These are phyloP conservation scores for Chlamydomonas urium DNA, from an alignment of 139 green algal genomes.

Conservation along the genomic window DNA sequence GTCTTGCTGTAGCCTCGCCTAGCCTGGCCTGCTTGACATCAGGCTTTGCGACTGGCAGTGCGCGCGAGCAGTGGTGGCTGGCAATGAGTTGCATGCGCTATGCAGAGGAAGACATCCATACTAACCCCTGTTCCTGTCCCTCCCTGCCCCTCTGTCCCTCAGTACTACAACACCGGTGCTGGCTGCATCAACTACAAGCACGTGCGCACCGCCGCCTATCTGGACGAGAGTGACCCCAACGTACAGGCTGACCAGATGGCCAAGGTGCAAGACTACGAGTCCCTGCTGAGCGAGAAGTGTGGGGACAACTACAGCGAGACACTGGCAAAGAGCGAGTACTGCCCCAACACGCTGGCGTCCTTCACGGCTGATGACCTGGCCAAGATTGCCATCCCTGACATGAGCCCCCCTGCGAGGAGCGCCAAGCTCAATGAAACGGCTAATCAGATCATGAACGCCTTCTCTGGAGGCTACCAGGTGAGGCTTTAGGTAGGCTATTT, in stretches of 20 bases:
- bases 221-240: background rate
- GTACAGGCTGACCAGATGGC: background rate
- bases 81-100: too few species aligned
- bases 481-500: too few species aligned
- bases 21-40: too few species aligned
- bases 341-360: background rate
- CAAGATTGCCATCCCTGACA: background rate
- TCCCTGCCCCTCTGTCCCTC: too few species aligned
- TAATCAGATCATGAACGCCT: too few species aligned
- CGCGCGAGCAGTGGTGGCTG: too few species aligned
- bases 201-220: background rate
- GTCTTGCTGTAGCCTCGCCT: too few species aligned
- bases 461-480: too few species aligned
- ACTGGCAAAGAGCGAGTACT: background rate
- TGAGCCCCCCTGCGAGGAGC: background rate
- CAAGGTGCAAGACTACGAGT: background rate
- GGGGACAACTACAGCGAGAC: background rate
- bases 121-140: too few species aligned
- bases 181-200: slow-evolving; percentile 20
- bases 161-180: slow-evolving; percentile 11
- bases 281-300: background rate
- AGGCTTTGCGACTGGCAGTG: too few species aligned
- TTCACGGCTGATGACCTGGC: background rate
- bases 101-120: too few species aligned
- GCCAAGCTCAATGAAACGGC: too few species aligned